Percentiles rank a stretch among this genome's conserved stretches.
Conservation (phyloP, 108 stramenopile species). For the Pseudonitzschia pungens region DNA sequence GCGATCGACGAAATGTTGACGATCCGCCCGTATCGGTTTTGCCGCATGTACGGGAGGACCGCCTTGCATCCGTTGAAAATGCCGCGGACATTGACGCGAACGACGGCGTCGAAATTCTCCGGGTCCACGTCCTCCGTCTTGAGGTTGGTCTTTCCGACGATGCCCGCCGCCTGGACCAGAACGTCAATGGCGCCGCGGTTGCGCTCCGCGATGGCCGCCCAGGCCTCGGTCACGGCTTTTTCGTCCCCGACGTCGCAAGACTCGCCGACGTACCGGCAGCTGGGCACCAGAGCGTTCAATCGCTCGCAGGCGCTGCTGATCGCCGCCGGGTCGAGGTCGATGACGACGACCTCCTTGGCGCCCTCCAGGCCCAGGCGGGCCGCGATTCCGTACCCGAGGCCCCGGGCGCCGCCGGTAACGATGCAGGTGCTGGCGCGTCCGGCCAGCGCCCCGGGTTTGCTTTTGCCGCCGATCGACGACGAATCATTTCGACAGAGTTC, state of each 20-base stretch:
- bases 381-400: slow-evolving; percentile 63
- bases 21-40: slow-evolving; percentile 62
- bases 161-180: slow-evolving; percentile 55
- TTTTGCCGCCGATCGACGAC: too few relatives aligned
- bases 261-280: slow-evolving; percentile 28
- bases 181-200: slow-evolving; percentile 31
- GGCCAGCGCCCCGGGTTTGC: neutral
- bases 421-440: slow-evolving; percentile 30
- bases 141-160: slow-evolving; percentile 51
- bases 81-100: slow-evolving; percentile 54
- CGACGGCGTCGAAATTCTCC: slow-evolving; percentile 56
- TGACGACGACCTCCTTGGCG: slow-evolving; percentile 37
- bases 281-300: slow-evolving; percentile 12
- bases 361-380: slow-evolving; percentile 51
- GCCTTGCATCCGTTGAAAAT: slow-evolving; percentile 61
- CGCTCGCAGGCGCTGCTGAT: slow-evolving; percentile 34
- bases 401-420: slow-evolving; percentile 60
- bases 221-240: slow-evolving; percentile 35
- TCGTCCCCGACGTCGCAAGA: slow-evolving; percentile 53
- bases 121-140: slow-evolving; percentile 49
- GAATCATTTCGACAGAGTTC: too few relatives aligned
- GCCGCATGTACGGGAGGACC: slow-evolving; percentile 56
- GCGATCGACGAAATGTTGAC: slow-evolving; percentile 71
- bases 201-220: slow-evolving; percentile 36
- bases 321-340: slow-evolving; percentile 41